Evolutionary conservation across 2,329 filamentous ascomycete species (phyloP).

Genomic region (Cadophora sp.): DNA sequence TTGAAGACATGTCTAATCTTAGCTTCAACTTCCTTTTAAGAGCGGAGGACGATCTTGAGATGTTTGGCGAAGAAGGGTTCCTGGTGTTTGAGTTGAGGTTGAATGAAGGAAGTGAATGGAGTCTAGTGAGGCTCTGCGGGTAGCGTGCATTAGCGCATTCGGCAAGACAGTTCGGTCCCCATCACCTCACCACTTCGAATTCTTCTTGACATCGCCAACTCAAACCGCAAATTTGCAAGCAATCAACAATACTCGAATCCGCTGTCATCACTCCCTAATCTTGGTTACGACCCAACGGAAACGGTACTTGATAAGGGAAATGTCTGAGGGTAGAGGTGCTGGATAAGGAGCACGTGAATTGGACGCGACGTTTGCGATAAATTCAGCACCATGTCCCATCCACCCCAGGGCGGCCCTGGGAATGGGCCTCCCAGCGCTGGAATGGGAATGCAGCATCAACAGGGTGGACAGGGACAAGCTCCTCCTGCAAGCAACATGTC

Average conservation of each 20-base stretch:
- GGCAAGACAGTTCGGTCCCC: slow-evolving; percentile 3
- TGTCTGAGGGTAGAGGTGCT: slow-evolving; percentile 10
- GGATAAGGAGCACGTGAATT: slow-evolving; percentile 17
- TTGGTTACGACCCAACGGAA: neutral
- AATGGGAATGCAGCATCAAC: slow-evolving; percentile 55
- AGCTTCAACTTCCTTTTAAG: neutral
- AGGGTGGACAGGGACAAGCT: slow-evolving; percentile 54
- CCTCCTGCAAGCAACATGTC: slow-evolving; percentile 64
- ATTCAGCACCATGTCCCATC: slow-evolving; percentile 48
- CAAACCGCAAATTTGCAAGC: neutral
- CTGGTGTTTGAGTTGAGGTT: neutral
- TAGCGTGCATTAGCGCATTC: slow-evolving; percentile 37
- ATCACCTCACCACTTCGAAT: neutral
- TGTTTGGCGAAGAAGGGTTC: no score
- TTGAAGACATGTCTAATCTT: neutral
- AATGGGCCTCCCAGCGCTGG: slow-evolving; percentile 53
- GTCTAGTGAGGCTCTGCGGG: slow-evolving; percentile 42
- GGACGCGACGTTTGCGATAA: neutral
- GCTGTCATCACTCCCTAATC: neutral
- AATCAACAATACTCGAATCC: neutral
- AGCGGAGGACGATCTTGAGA: no score
- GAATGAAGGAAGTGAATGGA: neutral
- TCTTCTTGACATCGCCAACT: neutral
- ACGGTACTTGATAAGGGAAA: neutral
- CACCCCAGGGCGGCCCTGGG: slow-evolving; percentile 53